Evolutionary conservation across 441 rosid species (phyloP), one percentile per base, ranked within the genome.

Genomic region (Capsella rubella): DNA sequence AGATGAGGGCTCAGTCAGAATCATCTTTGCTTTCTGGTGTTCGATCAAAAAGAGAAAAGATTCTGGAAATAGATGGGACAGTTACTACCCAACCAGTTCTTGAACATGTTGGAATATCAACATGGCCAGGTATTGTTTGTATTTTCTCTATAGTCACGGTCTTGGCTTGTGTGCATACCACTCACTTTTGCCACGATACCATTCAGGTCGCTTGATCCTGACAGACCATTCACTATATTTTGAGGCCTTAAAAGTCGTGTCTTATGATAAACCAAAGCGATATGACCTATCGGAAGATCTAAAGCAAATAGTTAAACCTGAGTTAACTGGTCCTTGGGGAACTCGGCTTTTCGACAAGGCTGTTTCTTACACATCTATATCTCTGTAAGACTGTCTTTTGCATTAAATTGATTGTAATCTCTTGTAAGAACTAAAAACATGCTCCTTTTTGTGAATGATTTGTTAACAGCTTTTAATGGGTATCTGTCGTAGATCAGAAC

Each of bases 71-170:
- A 49, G 99, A 92, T 71, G 99, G 98, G 67, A 90, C 92, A 2
- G 93, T 92, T 78, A 90, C 99, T 61, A 88, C 95, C 16, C 97
- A 92, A 71, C 99, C 99, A 35, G 99, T 92, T 83, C 97, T 95
- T 82, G 98, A 95, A 81, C 99, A 95, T 81, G 83, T 92, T 25
- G 99, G 98, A 63, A 81, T 90, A 71, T 92, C 99, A 70, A 79
- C 95, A 21, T 92, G 99, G 99, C 98, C 96, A 63, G 99, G 99
- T 95, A 72, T 35, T 68, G 53, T 78, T 31, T 64, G 79, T 67
- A 52, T 18, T 45, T 13, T 66, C 67, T 64, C 34, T 2, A 15
- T 60, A 8, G 39, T n/a, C 64, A 25, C 3, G 11, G 69, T 12
- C 50, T 59, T n/a, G 29, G 31, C n/a, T 45, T 59, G 45, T 39